Conservation (phyloP, 1,139 yeast species). For the Taphrina deformans region DNA sequence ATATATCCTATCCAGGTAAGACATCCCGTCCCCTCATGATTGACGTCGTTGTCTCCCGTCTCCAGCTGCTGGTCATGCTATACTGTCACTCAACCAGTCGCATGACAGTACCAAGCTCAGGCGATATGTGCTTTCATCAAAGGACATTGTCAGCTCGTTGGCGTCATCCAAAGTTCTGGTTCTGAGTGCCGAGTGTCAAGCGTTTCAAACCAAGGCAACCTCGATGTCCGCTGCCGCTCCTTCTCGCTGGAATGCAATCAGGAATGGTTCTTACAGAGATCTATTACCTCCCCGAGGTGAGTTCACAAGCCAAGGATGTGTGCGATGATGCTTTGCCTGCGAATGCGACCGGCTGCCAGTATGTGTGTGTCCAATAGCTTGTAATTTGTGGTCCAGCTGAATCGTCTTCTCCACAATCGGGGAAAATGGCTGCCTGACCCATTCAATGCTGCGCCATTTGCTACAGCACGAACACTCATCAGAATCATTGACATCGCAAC, state of each 20-base stretch:
- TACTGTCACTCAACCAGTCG: no score
- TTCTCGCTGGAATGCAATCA: constrained; percentile 10
- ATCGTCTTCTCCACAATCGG: neutral
- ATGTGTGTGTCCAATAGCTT: neutral
- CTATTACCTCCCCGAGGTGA: constrained; percentile 8
- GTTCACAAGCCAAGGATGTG: neutral
- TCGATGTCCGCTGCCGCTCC: neutral
- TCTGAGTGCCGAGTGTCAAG: no score
- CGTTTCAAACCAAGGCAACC: neutral
- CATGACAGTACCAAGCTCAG: no score
- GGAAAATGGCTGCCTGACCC: neutral
- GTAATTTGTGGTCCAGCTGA: neutral
- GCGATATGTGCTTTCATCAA: no score
- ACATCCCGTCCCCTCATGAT: neutral
- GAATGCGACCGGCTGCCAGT: neutral
- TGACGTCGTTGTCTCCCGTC: neutral
- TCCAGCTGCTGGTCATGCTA: neutral
- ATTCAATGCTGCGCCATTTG: neutral
- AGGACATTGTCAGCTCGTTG: no score
- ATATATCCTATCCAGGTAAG: neutral
- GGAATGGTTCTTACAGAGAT: constrained; percentile 30
- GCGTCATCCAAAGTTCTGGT: no score
- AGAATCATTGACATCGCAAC: no score
- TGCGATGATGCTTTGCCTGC: neutral
- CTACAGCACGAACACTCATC: no score